These are phyloP conservation scores for Trypanosoma grayi DNA, from an alignment of 208 protist genomes.

Conservation along the genomic window DNA sequence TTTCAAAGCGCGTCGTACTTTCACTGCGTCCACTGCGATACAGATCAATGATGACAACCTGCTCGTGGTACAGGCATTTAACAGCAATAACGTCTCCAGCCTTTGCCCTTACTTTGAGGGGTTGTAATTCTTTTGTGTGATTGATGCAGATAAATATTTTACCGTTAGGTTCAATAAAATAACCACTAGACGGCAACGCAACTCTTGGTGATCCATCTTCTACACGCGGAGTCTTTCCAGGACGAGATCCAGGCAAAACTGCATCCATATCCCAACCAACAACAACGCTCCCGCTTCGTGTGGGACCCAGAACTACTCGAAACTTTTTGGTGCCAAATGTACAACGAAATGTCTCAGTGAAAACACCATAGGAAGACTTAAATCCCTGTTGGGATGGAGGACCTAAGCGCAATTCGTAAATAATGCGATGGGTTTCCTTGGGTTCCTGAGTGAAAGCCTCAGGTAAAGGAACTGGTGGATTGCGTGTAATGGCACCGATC, in stretches of 20 bases:
- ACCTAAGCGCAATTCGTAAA: slow-evolving; percentile 35
- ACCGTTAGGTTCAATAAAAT: slow-evolving; percentile 61
- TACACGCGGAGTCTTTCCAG: not conserved
- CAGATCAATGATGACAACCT: slow-evolving; percentile 54
- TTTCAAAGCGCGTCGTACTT: slow-evolving; percentile 53
- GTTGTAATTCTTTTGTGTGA: slow-evolving; percentile 30
- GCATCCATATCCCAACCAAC: slow-evolving; percentile 64
- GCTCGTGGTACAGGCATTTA: slow-evolving; percentile 58
- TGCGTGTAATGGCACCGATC: slow-evolving; percentile 46
- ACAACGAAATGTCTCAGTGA: slow-evolving; percentile 53
- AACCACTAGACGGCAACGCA: slow-evolving; percentile 71
- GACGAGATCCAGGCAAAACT: slow-evolving; percentile 12
- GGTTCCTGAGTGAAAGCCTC: slow-evolving; percentile 42
- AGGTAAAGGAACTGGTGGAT: slow-evolving; percentile 69
- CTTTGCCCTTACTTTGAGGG: slow-evolving; percentile 57
- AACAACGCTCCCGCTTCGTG: slow-evolving; percentile 58
- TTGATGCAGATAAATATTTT: slow-evolving; percentile 72
- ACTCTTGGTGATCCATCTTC: slow-evolving; percentile 2
- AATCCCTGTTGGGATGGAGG: slow-evolving; percentile 9
- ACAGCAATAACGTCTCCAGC: slow-evolving; percentile 61
- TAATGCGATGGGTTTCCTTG: slow-evolving; percentile 49
- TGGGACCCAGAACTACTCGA: slow-evolving; percentile 40
- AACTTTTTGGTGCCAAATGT: slow-evolving; percentile 57
- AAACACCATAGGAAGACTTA: slow-evolving; percentile 37
- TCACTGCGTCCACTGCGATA: slow-evolving; percentile 42